phyloP scores from a whole-genome alignment of 495 filamentous ascomycete genomes.

The Jackrogersella minutella region DNA sequence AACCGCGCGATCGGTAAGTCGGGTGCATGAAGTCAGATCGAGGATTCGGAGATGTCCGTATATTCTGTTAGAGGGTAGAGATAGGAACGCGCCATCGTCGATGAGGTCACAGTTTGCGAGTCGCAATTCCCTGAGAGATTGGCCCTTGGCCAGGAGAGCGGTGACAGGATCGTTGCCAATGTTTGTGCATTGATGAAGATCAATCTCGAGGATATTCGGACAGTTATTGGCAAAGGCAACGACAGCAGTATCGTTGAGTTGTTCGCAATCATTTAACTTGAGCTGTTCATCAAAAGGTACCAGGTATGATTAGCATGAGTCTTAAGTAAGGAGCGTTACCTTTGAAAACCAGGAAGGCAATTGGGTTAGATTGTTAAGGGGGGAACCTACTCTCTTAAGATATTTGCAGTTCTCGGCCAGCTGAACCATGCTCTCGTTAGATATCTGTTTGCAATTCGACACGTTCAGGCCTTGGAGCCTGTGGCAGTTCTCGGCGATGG shows the following conservation, averaged over 20 bases:
- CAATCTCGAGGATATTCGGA: conserved; percentile 93
- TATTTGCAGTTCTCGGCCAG: conserved; percentile 84
- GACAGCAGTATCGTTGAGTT: conserved; percentile 81
- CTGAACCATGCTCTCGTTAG: conserved; percentile 82
- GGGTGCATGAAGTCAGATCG: conserved; percentile 87
- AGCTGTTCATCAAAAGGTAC: conserved; percentile 63
- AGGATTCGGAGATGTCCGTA: conserved; percentile 92
- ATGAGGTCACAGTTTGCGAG: conserved; percentile 84
- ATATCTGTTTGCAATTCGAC: conserved; percentile 82
- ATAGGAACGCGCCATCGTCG: conserved; percentile 84
- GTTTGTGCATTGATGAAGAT: conserved; percentile 83
- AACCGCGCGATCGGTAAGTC: conserved; percentile 84
- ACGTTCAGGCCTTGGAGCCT: conserved; percentile 94
- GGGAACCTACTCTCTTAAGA: conserved; percentile 78
- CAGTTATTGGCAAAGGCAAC: conserved; percentile 86
- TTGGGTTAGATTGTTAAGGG: neutral
- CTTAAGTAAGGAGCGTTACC: conserved; percentile 12
- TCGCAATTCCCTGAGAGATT: conserved; percentile 85
- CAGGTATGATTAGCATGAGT: conserved; percentile 37
- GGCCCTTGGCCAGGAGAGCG: conserved; percentile 74
- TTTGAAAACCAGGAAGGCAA: neutral
- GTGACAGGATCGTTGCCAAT: conserved; percentile 84
- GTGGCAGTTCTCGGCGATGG: conserved; percentile 81
- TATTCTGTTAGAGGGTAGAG: conserved; percentile 70
- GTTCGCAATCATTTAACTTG: conserved; percentile 88